These are phyloP conservation scores for Pachyrhizus erosus DNA, from an alignment of 306 rosid genomes.

Conservation along the genomic window DNA sequence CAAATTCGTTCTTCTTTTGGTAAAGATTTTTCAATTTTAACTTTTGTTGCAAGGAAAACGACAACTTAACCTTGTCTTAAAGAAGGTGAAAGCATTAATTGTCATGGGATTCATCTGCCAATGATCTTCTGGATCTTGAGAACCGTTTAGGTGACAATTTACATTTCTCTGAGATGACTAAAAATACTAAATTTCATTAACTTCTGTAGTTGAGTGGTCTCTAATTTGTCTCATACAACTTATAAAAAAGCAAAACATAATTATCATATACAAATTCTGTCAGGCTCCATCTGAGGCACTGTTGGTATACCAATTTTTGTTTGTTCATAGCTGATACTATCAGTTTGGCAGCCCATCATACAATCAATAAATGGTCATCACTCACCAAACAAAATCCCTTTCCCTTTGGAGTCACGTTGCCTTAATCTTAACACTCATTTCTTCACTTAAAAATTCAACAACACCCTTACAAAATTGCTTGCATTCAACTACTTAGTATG, in stretches of 20 bases:
- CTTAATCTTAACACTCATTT: constrained; percentile 35
- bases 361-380: constrained; percentile 48
- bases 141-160: neutral
- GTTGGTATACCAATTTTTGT: constrained; percentile 50
- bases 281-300: neutral
- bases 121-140: neutral
- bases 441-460: constrained; percentile 41
- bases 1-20: neutral
- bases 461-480: constrained; percentile 43
- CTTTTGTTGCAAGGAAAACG: neutral
- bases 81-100: neutral
- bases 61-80: neutral
- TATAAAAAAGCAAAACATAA: neutral
- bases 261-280: neutral
- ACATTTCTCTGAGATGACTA: neutral
- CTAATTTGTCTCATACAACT: neutral
- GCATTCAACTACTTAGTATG: constrained; percentile 39
- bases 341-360: constrained; percentile 50
- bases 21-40: neutral
- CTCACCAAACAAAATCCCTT: constrained; percentile 65
- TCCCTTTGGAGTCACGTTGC: constrained; percentile 65
- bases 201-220: neutral
- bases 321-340: constrained; percentile 21
- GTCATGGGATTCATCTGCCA: neutral
- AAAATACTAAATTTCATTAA: neutral